Percentiles rank a stretch among this genome's conserved stretches.
Evolutionary conservation across 768 basidiomycete species (phyloP).

Genomic region (Mycena latifolia): DNA sequence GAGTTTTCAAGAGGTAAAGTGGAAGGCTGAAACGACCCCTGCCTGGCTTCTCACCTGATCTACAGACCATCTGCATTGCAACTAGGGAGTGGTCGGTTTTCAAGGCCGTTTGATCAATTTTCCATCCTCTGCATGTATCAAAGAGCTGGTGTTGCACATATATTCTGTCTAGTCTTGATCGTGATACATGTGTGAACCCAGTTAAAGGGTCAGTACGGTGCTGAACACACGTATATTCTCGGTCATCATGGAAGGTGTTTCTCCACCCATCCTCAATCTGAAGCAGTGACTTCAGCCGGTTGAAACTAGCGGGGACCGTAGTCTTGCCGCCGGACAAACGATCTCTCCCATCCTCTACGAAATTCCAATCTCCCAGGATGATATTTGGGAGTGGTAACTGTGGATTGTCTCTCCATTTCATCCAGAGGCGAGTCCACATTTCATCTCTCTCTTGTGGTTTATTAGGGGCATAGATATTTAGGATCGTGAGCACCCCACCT

Average conservation of each 20-base stretch:
- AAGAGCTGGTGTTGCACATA: neutral
- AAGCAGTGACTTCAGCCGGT: neutral
- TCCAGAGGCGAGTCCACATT: slow-evolving; percentile 4
- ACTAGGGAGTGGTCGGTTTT: slow-evolving; percentile 27
- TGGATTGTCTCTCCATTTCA: neutral
- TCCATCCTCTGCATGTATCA: slow-evolving; percentile 13
- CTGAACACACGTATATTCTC: slow-evolving; percentile 16
- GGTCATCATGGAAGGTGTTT: slow-evolving; percentile 6
- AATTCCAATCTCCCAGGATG: slow-evolving; percentile 43
- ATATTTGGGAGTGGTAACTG: slow-evolving; percentile 2
- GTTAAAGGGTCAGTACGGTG: neutral
- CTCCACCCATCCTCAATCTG: slow-evolving; percentile 29
- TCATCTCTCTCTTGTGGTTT: neutral
- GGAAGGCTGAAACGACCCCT: neutral
- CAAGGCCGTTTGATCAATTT: slow-evolving; percentile 6
- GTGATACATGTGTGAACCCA: neutral
- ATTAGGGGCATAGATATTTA: slow-evolving; percentile 22
- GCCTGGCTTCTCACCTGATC: neutral
- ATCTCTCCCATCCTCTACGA: slow-evolving; percentile 39
- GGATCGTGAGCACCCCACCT: neutral
- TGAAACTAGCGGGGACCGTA: neutral
- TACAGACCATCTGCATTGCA: neutral
- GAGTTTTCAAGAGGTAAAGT: neutral
- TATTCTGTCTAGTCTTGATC: slow-evolving; percentile 19
- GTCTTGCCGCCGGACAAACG: slow-evolving; percentile 11